These are phyloP conservation scores for Musa troglodytarum DNA, from an alignment of 176 grass and related monocot species.

Conservation along the genomic window DNA sequence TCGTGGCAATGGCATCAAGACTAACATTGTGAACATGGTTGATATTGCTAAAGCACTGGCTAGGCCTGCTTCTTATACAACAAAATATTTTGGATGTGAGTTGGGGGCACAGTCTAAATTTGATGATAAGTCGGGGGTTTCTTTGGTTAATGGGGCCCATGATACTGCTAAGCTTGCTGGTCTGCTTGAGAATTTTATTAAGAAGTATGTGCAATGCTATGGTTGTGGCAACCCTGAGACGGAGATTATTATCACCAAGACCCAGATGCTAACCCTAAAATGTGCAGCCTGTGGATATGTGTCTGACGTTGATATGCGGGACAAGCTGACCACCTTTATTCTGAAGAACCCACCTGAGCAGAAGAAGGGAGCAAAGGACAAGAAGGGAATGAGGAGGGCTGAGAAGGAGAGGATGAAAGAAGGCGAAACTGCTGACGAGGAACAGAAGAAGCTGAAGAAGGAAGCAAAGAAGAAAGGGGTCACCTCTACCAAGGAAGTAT, in stretches of 20 bases:
- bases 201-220: conserved; percentile 14
- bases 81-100: conserved; percentile 15
- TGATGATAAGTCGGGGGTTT: conserved; percentile 5
- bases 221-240: conserved; percentile 15
- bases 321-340: conserved; percentile 6
- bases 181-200: conserved; percentile 7
- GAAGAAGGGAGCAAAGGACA: conserved; percentile 6
- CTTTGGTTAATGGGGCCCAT: conserved; percentile 12
- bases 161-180: conserved; percentile 8
- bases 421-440: conserved; percentile 11
- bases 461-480: conserved; percentile 6
- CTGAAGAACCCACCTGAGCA: conserved; percentile 8
- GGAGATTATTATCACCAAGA: conserved; percentile 8
- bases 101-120: conserved; percentile 3
- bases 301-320: conserved; percentile 3
- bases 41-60: conserved; percentile 3
- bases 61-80: conserved; percentile 10
- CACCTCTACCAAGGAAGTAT: not conserved
- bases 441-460: conserved; percentile 9
- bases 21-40: conserved; percentile 12
- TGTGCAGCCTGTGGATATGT: conserved; percentile 11
- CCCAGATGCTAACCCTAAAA: conserved; percentile 11
- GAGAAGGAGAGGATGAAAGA: conserved; percentile 7
- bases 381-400: conserved; percentile 1
- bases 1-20: conserved; percentile 40